These are phyloP conservation scores for Collybia sp. DNA, from an alignment of 768 basidiomycete genomes.

Conservation along the genomic window DNA sequence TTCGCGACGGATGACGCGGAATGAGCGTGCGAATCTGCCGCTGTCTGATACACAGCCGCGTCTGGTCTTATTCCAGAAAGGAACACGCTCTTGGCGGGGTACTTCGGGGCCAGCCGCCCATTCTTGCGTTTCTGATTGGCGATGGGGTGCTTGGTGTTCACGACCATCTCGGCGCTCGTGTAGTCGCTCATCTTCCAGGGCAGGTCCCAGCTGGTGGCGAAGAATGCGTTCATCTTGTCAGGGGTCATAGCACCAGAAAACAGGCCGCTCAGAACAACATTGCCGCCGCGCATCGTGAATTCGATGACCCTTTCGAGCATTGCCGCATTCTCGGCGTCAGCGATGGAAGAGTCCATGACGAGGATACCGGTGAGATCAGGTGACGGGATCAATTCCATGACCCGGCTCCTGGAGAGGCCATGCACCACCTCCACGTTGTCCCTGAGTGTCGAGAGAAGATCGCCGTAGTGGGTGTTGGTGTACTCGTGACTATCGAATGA, in stretches of 20 bases:
- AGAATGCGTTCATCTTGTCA: constrained; percentile 13
- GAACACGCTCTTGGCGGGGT: too few relatives aligned
- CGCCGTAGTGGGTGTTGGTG: constrained; percentile 9
- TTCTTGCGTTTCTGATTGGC: too few relatives aligned
- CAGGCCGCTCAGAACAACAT: constrained; percentile 23
- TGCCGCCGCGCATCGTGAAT: constrained; percentile 22
- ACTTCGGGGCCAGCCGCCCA: too few relatives aligned
- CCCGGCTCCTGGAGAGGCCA: constrained; percentile 15
- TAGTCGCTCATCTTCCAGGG: too few relatives aligned
- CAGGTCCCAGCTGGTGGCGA: too few relatives aligned
- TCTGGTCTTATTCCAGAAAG: too few relatives aligned
- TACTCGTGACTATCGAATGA: constrained; percentile 11
- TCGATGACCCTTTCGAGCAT: constrained; percentile 17
- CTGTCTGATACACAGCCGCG: too few relatives aligned
- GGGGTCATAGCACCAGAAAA: constrained; percentile 12
- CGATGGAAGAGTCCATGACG: constrained; percentile 21
- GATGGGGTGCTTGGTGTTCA: too few relatives aligned
- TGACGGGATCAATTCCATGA: constrained; percentile 16
- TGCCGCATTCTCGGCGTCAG: constrained; percentile 10
- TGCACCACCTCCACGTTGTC: constrained; percentile 16
- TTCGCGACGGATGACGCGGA: too few relatives aligned
- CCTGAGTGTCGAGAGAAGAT: constrained; percentile 9
- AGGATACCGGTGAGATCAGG: constrained; percentile 23
- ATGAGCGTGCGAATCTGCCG: too few relatives aligned
- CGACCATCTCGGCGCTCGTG: too few relatives aligned